Percentiles rank a stretch among this genome's conserved stretches.
Evolutionary conservation across 2,329 filamentous ascomycete genomes (phyloP).

Genomic region (Xylariaceae sp.): DNA sequence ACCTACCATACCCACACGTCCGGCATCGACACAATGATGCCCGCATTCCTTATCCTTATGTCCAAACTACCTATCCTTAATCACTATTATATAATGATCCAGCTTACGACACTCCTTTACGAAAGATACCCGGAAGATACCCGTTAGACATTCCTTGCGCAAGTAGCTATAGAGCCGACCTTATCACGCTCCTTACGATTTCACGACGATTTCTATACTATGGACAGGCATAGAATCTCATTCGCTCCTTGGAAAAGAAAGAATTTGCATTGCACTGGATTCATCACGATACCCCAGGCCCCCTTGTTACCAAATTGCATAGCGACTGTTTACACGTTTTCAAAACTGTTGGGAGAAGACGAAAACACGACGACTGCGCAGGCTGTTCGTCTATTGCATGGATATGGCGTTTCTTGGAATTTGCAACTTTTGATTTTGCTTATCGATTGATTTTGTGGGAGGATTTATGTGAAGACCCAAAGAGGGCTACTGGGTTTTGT

Average conservation of each 20-base stretch:
- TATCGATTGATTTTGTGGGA: neutral
- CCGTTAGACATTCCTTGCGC: conserved; percentile 44
- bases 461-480: neutral
- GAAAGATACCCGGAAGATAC: conserved; percentile 37
- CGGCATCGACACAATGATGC: conserved; percentile 35
- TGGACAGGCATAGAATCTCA: conserved; percentile 34
- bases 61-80: conserved; percentile 24
- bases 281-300: conserved; percentile 31
- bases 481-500: conserved; percentile 2
- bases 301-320: conserved; percentile 50
- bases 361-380: conserved; percentile 26
- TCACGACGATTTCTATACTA: conserved; percentile 34
- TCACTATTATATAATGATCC: conserved; percentile 30
- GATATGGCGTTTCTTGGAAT: conserved; percentile 30
- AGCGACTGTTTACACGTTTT: conserved; percentile 46
- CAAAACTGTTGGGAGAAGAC: conserved; percentile 24
- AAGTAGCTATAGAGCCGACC: conserved; percentile 32
- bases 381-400: conserved; percentile 32
- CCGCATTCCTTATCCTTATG: conserved; percentile 34
- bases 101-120: conserved; percentile 38
- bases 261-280: conserved; percentile 31
- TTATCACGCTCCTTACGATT: conserved; percentile 32
- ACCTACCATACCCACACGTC: conserved; percentile 31
- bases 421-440: conserved; percentile 13
- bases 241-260: conserved; percentile 34